Percentiles rank a stretch among this genome's conserved stretches.
phyloP scores from a whole-genome alignment of 1,139 yeast species.

The Kurtzmaniella quercitrusa region DNA sequence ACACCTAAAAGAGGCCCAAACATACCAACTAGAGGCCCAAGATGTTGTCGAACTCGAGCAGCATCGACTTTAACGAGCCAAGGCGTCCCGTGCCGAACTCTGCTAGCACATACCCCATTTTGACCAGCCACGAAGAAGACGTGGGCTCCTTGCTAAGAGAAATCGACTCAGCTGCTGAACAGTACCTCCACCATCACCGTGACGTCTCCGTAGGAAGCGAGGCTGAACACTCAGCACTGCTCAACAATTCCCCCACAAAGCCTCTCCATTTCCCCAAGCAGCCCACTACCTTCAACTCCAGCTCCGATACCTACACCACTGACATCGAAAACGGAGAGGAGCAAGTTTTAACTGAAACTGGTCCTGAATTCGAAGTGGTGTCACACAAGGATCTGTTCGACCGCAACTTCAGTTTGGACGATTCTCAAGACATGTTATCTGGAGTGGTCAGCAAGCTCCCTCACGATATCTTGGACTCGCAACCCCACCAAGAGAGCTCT shows the following conservation, averaged over 20 bases:
- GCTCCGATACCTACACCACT: slow-evolving; percentile 42
- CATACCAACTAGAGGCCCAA: too few species aligned
- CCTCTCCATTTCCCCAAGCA: slow-evolving; percentile 26
- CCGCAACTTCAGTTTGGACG: slow-evolving; percentile 25
- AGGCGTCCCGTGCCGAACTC: slow-evolving; percentile 1
- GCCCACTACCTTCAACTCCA: slow-evolving; percentile 30
- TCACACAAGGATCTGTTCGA: slow-evolving; percentile 17
- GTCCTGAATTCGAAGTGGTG: neutral
- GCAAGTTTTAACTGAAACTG: neutral
- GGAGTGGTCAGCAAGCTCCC: slow-evolving; percentile 9
- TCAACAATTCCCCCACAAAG: slow-evolving; percentile 30
- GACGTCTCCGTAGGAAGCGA: neutral
- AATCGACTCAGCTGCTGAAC: slow-evolving; percentile 1
- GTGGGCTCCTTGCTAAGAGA: neutral
- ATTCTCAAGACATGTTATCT: slow-evolving; percentile 21
- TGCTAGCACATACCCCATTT: neutral
- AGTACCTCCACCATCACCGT: slow-evolving; percentile 3
- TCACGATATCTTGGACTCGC: slow-evolving; percentile 11
- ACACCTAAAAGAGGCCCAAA: too few species aligned
- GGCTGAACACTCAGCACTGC: slow-evolving; percentile 10
- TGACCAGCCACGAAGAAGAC: neutral
- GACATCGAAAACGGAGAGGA: slow-evolving; percentile 17
- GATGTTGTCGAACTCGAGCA: neutral
- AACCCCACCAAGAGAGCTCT: slow-evolving; percentile 6
- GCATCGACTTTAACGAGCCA: neutral